Base-by-base conservation (phyloP, 1,284 basidiomycete species). In the Stereum hirsutum region DNA sequence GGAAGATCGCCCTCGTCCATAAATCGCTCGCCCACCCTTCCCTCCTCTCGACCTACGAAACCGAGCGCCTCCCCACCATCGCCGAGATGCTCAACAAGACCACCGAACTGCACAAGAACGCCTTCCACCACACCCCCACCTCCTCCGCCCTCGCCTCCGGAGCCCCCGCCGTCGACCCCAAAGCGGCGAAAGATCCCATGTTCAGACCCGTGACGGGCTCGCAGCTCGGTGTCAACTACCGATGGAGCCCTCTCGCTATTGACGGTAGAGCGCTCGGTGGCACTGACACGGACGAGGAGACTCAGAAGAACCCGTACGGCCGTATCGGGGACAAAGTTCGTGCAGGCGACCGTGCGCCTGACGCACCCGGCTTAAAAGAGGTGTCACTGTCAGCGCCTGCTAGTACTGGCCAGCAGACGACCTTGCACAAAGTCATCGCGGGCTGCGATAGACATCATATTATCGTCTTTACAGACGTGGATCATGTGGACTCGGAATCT, bases 171-270 rank as follows among this genome's bases (percentile, higher is more conserved):
- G 36, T 44, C 30, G 28, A 32, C 28, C 14, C 36, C 14, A 11
- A 28, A 12, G 42, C 17, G 19, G 27, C 11, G 43, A 28, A 50
- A 28, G 19, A 56, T 12, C 45, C 52, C 7, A 58, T 53, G 51
- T 50, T 52, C 23, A 54, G 56, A 7, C 48, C 33, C 6, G 54
- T 53, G 7, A 53, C 53, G 2, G 55, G 71, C 23, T 50, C 54
- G 15, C 64, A 66, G 51, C 59, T 72, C 31, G 69, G 69, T 1
- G 60, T 73, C 32, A 72, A 72, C 52, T 73, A 68, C 46, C 61
- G 70, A 14, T 65, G 66, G 61, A 72, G 70, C 50, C 55, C 64
- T 5, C 61, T 71, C 39, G 59, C 71, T 15, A 30, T 68, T 17
- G 68, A 72, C 40, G 67, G 66, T 41, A 49, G 52, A 3, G 42